Conservation (phyloP, 2,329 filamentous ascomycete genomes). For the Sarocladiaceae sp. region DNA sequence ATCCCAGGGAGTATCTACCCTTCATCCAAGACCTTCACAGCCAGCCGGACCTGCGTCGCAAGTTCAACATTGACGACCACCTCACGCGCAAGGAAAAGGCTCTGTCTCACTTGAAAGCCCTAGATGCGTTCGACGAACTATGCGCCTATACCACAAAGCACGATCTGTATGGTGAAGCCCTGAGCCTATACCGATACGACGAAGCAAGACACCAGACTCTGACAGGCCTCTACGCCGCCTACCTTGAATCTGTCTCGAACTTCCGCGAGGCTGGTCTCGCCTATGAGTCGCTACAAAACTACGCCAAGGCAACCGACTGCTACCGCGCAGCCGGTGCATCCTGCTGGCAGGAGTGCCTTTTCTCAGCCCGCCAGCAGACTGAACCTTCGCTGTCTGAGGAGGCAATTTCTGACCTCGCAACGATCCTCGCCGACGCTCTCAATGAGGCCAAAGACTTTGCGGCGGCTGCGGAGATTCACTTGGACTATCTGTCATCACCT, state of each 20-base stretch:
- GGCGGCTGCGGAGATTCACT: constrained; percentile 72
- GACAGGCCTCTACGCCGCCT: constrained; percentile 73
- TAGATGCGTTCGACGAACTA: constrained; percentile 74
- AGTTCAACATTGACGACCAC: constrained; percentile 86
- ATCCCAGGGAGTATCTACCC: constrained; percentile 91
- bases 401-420: constrained; percentile 65
- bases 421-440: constrained; percentile 70
- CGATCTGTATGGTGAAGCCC: constrained; percentile 69
- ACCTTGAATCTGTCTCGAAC: constrained; percentile 69
- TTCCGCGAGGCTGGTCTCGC: constrained; percentile 86
- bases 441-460: constrained; percentile 81
- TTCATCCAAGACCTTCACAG: constrained; percentile 86
- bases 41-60: constrained; percentile 64
- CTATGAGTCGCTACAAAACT: constrained; percentile 80
- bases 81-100: constrained; percentile 75
- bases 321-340: constrained; percentile 74
- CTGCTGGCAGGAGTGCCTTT: constrained; percentile 88
- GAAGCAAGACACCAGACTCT: constrained; percentile 57
- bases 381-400: constrained; percentile 53
- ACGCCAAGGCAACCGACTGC: constrained; percentile 69
- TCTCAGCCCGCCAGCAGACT: constrained; percentile 64
- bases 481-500: constrained; percentile 74
- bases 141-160: constrained; percentile 76
- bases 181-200: constrained; percentile 83
- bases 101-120: constrained; percentile 66